Evolutionary conservation across 1,284 basidiomycete species (phyloP), one percentile per base, ranked within the genome.

Genomic region (Pyrrhoderma noxium): DNA sequence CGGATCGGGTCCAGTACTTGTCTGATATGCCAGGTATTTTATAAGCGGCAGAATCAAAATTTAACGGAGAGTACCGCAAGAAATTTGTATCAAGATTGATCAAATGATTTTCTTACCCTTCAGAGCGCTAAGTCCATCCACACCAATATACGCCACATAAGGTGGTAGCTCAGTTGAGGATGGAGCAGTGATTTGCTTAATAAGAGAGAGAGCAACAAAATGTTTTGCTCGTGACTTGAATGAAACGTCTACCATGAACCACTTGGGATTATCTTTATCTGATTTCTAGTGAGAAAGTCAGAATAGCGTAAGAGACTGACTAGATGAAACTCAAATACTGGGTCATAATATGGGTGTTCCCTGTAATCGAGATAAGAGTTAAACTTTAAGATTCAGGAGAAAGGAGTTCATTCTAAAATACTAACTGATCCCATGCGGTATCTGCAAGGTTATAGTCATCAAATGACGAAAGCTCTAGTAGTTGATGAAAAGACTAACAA

Each of bases 171-270:
- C 52, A 7, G 61, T 52, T 1, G 62, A 45, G 8, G 69, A 59
- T 1, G 62, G 61, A 0, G 82, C 78, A 31, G 27, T 5, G 35
- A 95, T 76, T 37, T 73, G 68, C 49, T 87, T 83, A 49, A 97
- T 71, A 1, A 94, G 68, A 2, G 83, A 74, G 3, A 97, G 72
- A 0, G 93, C 85, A 2, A 97, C 79, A 56, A 92, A 88, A 67
- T 94, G 72, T 8, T 65, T 59, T 4, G 89, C 74, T 23, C 86
- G 81, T 7, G 75, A 67, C n/a, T 68, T 63, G 65, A 94, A 93
- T 25, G 73, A 76, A 34, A 92, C 75, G 60, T 92, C 85, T 46
- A 93, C 85, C 89, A 97, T 95, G 71, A 76, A 95, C 95, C 95
- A 98, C 60, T 80, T 90, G 1, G 94, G 94, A 8, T 78, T 71